Conservation (phyloP, 768 basidiomycete species). For the Leucosporidium scottii region DNA sequence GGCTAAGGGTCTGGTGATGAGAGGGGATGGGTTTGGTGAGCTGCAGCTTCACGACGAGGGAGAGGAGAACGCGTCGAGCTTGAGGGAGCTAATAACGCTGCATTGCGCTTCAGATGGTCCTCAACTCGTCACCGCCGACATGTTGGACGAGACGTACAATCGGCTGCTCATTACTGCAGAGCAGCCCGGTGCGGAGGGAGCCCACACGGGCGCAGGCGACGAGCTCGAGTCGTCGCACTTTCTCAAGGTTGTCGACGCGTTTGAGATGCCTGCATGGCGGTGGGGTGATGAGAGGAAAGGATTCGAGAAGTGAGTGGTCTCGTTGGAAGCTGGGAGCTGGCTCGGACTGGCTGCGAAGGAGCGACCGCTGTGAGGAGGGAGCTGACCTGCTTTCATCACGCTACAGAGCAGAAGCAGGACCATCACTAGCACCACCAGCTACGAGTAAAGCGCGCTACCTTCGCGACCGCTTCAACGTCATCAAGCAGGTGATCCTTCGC, state of each 20-base stretch:
- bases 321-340: neutral
- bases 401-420: constrained; percentile 50
- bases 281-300: constrained; percentile 80
- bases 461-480: constrained; percentile 78
- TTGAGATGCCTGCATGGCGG: constrained; percentile 91
- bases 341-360: neutral
- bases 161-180: constrained; percentile 23
- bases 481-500: constrained; percentile 83
- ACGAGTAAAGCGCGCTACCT: constrained; percentile 71
- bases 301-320: constrained; percentile 66
- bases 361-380: neutral
- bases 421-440: constrained; percentile 72
- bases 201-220: constrained; percentile 5
- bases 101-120: constrained; percentile 20
- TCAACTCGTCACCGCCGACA: constrained; percentile 20
- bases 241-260: constrained; percentile 75
- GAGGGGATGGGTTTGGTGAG: constrained; percentile 25
- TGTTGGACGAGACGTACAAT: constrained; percentile 35
- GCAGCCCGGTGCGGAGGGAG: neutral
- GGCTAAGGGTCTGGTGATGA: constrained; percentile 16
- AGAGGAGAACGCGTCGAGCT: neutral
- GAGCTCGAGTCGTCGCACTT: constrained; percentile 68
- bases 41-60: neutral
- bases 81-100: neutral
- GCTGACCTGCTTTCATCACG: neutral